Base-by-base conservation (phyloP, 2,329 filamentous ascomycete genomes). In the Trichoderma sp. region DNA sequence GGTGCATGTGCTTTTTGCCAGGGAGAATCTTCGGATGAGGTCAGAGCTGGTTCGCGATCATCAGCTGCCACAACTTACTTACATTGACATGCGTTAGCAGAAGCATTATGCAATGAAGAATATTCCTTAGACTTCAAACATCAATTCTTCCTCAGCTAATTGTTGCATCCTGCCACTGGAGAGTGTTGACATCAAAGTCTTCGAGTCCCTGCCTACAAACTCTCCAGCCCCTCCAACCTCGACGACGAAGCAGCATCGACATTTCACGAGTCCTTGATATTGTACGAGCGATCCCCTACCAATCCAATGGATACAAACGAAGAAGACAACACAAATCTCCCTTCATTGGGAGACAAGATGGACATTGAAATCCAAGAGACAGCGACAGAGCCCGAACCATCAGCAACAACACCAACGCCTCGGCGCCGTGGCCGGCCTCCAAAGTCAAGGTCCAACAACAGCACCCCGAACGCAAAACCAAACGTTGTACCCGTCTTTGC, bases 401-500 rank as follows among this genome's bases (percentile, higher is more conserved):
- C 29, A 19, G 56, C 63, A 33, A 13, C 52, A 29, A 59, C 58
- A 6, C 37, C 79, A 11, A 79, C 81, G 0, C 80, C 78, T 19
- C 75, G 76, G 55, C 77, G 77, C 67, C 74, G 79, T 69, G 80
- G 80, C 13, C 76, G 80, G n/a, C 78, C 75, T 19, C 77, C 78
- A 4, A 81, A 79, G 65, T 69, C 74, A 27, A 70, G 71, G 27
- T 70, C 75, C 5, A 78, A 76, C 58, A 75, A 73, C 52, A 75
- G 76, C 31, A 79, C 78, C 2, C 77, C 79, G 5, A 83, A 81
- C 0, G 81, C 81, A 5, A 80, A 78, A 63, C 76, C 77, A n/a
- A 73, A 71, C 16, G 31, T 64, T 14, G 78, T 76, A 4, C 72
- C 76, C 33, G 71, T 74, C 4, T 76, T 80, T 7, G 74, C 77